Evolutionary conservation across 352 stramenopile species (phyloP), one percentile per base, ranked within the genome.

Genomic region (Vaucheria bursata): DNA sequence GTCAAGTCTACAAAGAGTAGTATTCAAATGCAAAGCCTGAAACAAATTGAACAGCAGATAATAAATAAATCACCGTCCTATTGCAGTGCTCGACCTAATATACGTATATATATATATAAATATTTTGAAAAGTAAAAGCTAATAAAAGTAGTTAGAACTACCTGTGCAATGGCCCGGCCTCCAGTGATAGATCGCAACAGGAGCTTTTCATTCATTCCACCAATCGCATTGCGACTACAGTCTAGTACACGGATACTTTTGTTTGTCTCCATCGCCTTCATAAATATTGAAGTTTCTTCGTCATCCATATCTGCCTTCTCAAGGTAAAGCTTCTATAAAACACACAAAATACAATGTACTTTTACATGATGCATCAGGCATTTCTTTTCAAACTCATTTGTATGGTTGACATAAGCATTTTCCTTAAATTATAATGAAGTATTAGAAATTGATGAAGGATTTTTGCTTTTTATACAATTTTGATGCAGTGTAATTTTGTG

Each of bases 151-250:
- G 45, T 25, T 4, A 18, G 29, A 69, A 6, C 33, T 29, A 18
- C 59, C 59, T 38, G 59, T 1, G 77, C 77, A 39, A 82, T 82
- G 6, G 71, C 72, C 31, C 39, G 34, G n/a, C 77, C 77, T 0
- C 77, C 77, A 45, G 59, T 80, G 8, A 72, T 34, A 1, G 66
- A 52, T 25, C 71, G 59, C 49, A n/a, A 68, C 64, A 73, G 6
- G 39, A 64, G 33, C 64, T 82, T 82, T 39, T 82, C 77, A 49
- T 72, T 66, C 35, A 65, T 78, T 0, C 77, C 77, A 8, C 77
- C 77, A 32, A 82, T 82, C 4, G 38, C 12, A 49, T 82, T 82
- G 45, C 79, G 35, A 65, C 77, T 82, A 64, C 79, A 82, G 72
- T 82, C 77, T 39, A 82, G 72, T 5, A 71, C 31, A 3, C 12